A percentile compares a stretch with the other conserved stretches of the same genome.
These are phyloP conservation scores for Akanthomyces lecanii DNA, from an alignment of 2,329 filamentous ascomycete genomes.

Conservation along the genomic window DNA sequence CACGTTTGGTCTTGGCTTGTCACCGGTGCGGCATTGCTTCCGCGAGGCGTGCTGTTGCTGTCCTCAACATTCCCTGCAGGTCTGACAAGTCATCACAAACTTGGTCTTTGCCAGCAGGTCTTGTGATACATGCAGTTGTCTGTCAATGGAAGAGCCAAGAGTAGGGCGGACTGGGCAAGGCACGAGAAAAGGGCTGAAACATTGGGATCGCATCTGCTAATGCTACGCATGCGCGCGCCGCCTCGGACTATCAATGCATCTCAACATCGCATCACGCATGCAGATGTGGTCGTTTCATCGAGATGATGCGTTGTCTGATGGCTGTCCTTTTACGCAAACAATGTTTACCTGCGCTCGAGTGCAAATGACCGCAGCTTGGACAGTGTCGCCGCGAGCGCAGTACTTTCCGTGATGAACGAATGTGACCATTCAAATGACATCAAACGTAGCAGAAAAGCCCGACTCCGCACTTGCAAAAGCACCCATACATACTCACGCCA, in stretches of 20 bases:
- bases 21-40: constrained; percentile 3
- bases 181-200: not conserved
- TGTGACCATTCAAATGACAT: too few relatives aligned
- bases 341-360: not conserved
- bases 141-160: not conserved
- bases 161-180: not conserved
- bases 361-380: not conserved
- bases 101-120: not conserved
- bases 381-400: too few relatives aligned
- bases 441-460: too few relatives aligned
- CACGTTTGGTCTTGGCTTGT: not conserved
- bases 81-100: not conserved
- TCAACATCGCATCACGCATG: not conserved
- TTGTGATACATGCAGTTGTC: not conserved
- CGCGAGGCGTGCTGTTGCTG: not conserved
- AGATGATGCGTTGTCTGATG: not conserved
- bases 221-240: not conserved
- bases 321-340: too few relatives aligned
- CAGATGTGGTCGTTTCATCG: not conserved
- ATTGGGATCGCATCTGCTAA: not conserved
- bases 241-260: not conserved
- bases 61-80: not conserved
- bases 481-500: too few relatives aligned
- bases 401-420: too few relatives aligned
- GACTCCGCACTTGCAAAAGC: too few relatives aligned